A percentile compares a stretch with the other conserved stretches of the same genome.
phyloP scores from a whole-genome alignment of 345 rosid genomes.

The Brassica cretica region DNA sequence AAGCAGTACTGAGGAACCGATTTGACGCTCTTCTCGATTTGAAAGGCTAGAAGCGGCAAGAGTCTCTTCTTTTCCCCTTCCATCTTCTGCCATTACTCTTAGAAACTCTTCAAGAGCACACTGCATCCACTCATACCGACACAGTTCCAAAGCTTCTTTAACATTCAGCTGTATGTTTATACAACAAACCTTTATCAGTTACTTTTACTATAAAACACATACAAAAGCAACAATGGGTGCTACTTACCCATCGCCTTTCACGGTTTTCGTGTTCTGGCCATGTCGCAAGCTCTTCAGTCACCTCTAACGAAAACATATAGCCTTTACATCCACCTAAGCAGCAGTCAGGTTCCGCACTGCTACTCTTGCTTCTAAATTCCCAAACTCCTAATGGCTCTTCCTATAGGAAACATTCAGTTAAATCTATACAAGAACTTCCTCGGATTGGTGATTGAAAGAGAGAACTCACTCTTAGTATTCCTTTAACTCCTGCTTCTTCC shows the following conservation, averaged over 20 bases:
- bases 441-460: background rate
- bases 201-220: background rate
- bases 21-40: conserved; percentile 25
- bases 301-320: conserved; percentile 72
- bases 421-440: background rate
- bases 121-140: conserved; percentile 91
- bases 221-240: background rate
- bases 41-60: conserved; percentile 23
- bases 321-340: conserved; percentile 69
- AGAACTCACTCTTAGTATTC: conserved; percentile 59
- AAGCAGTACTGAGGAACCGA: conserved; percentile 33
- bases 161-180: conserved; percentile 45
- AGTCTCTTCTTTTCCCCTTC: conserved; percentile 31
- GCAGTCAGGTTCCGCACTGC: conserved; percentile 29
- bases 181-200: conserved; percentile 1
- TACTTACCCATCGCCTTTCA: conserved; percentile 66
- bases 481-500: conserved; percentile 96
- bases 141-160: conserved; percentile 57
- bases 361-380: conserved; percentile 45
- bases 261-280: conserved; percentile 76
- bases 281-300: conserved; percentile 65
- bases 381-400: conserved; percentile 63
- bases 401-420: conserved; percentile 37
- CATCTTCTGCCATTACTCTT: conserved; percentile 34
- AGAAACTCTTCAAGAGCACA: conserved; percentile 58